Conservation (phyloP, 148 eudicot genomes). For the Chenopodium quinoa region DNA sequence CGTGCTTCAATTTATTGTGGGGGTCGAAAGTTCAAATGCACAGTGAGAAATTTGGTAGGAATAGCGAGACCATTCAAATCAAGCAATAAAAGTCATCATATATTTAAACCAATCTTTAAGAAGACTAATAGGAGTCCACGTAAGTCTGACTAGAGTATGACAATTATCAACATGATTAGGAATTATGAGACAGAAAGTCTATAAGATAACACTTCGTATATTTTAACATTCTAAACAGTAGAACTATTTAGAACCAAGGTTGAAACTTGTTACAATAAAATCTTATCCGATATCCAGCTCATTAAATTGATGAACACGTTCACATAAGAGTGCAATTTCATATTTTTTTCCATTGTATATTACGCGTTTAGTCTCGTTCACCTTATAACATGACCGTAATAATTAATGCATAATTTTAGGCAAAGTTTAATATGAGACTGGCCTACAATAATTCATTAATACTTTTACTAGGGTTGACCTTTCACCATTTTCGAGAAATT, state of each 20-base stretch:
- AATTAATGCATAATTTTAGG: too few species aligned
- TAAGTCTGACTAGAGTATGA: conserved; percentile 20
- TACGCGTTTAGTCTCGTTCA: too few species aligned
- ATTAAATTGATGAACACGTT: too few species aligned
- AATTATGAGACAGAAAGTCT: background rate
- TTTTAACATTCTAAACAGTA: background rate
- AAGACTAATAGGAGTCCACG: conserved; percentile 17
- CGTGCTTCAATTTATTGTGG: background rate
- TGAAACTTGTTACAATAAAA: too few species aligned
- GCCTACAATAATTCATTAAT: too few species aligned
- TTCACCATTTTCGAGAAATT: too few species aligned
- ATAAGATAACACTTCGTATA: background rate
- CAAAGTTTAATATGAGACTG: too few species aligned
- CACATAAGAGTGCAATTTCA: too few species aligned
- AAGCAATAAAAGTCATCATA: background rate
- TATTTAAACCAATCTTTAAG: background rate
- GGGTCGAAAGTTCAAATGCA: background rate
- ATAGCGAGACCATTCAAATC: conserved; percentile 14
- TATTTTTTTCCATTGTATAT: too few species aligned
- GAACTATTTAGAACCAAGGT: background rate
- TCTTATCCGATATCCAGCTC: too few species aligned
- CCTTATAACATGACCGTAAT: too few species aligned
- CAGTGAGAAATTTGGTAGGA: conserved; percentile 8
- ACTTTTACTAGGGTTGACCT: too few species aligned
- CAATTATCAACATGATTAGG: background rate